Evolutionary conservation across 177 flowering plant genomes (phyloP).

Genomic region (Vitis hybrid): DNA sequence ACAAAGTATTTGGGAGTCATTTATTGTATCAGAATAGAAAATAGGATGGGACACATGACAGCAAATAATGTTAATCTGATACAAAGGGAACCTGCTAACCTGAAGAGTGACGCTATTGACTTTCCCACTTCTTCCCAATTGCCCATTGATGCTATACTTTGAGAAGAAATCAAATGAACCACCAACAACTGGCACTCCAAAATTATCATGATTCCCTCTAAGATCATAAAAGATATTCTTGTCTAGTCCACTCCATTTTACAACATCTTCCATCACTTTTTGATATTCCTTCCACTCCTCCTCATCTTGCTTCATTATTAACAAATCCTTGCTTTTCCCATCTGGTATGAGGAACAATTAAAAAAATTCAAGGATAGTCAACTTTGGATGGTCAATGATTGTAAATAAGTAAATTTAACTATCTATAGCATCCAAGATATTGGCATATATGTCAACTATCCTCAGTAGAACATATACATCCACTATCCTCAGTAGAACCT

Average conservation of each 20-base stretch:
- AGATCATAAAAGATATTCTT: slow-evolving; percentile 79
- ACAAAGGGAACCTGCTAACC: slow-evolving; percentile 36
- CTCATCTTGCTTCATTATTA: slow-evolving; percentile 79
- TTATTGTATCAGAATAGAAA: no score
- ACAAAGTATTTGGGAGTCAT: no score
- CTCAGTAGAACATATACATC: neutral
- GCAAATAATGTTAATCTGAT: no score
- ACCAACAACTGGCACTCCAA: slow-evolving; percentile 77
- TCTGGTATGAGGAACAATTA: slow-evolving; percentile 35
- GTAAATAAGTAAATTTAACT: neutral
- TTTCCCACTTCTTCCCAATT: slow-evolving; percentile 49
- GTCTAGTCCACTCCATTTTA: slow-evolving; percentile 70
- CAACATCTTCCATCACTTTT: slow-evolving; percentile 61
- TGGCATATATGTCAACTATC: neutral
- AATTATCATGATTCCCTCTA: slow-evolving; percentile 96
- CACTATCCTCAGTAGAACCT: neutral
- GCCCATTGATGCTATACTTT: slow-evolving; percentile 74
- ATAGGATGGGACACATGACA: no score
- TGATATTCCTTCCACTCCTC: slow-evolving; percentile 84
- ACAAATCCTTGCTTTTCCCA: slow-evolving; percentile 85
- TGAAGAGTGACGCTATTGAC: slow-evolving; percentile 78
- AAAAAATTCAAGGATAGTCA: neutral
- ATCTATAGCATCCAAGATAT: neutral
- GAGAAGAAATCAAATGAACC: slow-evolving; percentile 72
- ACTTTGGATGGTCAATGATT: neutral